Conservation (phyloP, 2,329 filamentous ascomycete species). For the Cladophialophora psammophila region DNA sequence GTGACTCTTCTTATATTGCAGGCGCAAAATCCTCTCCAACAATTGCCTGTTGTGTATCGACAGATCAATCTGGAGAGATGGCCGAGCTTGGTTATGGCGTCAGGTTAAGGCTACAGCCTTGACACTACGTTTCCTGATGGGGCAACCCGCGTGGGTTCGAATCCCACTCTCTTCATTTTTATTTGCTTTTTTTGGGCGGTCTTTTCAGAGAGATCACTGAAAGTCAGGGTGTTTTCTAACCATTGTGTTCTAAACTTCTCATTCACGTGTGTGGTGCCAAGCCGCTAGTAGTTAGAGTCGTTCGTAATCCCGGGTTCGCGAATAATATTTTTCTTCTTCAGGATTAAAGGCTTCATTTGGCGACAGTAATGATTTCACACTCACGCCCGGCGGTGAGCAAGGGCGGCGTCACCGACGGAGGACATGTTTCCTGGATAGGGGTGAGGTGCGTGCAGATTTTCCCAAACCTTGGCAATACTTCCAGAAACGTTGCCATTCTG, state of each 20-base stretch:
- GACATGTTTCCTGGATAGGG: no score
- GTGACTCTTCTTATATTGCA: not conserved
- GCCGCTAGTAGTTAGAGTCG: no score
- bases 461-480: not conserved
- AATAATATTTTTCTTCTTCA: no score
- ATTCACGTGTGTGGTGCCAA: no score
- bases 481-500: slow-evolving; percentile 1
- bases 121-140: slow-evolving; percentile 33
- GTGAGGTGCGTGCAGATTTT: no score
- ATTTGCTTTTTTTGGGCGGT: not conserved
- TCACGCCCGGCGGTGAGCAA: no score
- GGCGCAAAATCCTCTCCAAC: not conserved
- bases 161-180: slow-evolving; percentile 32
- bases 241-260: no score
- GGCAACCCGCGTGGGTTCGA: slow-evolving; percentile 30
- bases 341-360: no score
- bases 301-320: no score
- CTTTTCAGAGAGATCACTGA: not conserved
- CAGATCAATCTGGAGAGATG: slow-evolving; percentile 18
- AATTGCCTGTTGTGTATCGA: not conserved
- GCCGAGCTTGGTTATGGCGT: slow-evolving; percentile 32
- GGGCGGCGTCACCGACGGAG: no score
- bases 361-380: no score
- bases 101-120: slow-evolving; percentile 33
- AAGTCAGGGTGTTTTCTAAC: no score